Base-by-base conservation (phyloP, 306 rosid genomes). In the Pterocarpus santalinus region DNA sequence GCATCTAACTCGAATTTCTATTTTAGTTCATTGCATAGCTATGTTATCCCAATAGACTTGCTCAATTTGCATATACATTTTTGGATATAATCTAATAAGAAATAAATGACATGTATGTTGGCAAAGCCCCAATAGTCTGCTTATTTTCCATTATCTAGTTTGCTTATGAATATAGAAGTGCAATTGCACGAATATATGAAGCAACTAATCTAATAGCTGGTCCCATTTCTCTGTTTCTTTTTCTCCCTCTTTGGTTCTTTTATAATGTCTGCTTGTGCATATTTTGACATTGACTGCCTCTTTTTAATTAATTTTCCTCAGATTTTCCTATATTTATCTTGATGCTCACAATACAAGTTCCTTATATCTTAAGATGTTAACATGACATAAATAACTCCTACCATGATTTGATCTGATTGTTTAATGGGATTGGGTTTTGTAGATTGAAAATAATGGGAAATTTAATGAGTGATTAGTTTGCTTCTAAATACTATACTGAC, bases 391-490 rank as follows among this genome's bases (percentile, higher is more conserved):
- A 44, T 5, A 32, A 53, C 28, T 43, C 32, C 52, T 38, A 36
- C 64, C 53, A 80, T 69, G 17, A 22, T 79, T 16, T 28, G 51
- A 41, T 82, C 43, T 75, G 51, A 44, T 66, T 64, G 51, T 55
- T 67, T 65, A 60, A 14, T 77, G 80, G 68, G 41, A 43, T 46
- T 72, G 17, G 3, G 14, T 68, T 75, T 49, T 82, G 60, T 73
- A 58, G 66, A 72, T 15, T 66, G 74, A 74, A 47, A 77, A 53
- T 66, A 73, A 56, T 78, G 33, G 47, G 52, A 77, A 60, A 52
- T 74, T 66, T 14, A 22, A 52, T 58, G 7, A 61, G 65, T 67
- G 71, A 36, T 75, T 75, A 69, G 67, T 69, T 81, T 76, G 17
- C 53, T 79, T 63, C 43, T 55, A n/a, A 44, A 52, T 34, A n/a